Evolutionary conservation across 148 eudicot species (phyloP).

Genomic region (Chenopodium suecicum): DNA sequence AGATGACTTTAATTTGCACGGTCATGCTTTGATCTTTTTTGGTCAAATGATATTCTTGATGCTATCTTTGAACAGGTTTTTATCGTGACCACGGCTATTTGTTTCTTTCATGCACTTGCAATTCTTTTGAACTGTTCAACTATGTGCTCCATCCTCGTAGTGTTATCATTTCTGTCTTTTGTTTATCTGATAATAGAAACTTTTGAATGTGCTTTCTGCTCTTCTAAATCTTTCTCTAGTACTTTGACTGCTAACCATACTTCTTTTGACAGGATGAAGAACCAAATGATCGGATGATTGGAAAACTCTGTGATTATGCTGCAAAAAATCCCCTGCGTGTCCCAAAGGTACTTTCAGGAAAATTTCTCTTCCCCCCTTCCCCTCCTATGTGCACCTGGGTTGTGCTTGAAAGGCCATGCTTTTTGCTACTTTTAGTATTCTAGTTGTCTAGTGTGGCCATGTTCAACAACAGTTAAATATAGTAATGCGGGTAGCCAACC

Average conservation of each 20-base stretch:
- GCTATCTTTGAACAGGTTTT: background rate
- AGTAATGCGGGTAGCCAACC: background rate
- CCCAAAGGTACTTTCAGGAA: slow-evolving; percentile 63
- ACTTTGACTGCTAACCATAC: background rate
- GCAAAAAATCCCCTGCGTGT: slow-evolving; percentile 88
- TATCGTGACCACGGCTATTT: background rate
- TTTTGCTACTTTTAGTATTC: background rate
- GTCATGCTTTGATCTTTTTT: background rate
- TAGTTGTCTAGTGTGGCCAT: background rate
- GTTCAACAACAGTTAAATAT: background rate
- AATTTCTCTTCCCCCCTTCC: slow-evolving; percentile 9
- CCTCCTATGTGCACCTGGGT: slow-evolving; percentile 5
- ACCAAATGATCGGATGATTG: slow-evolving; percentile 86
- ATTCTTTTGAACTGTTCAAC: background rate
- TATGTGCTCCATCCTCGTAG: background rate
- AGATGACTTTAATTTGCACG: background rate
- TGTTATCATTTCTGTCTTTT: background rate
- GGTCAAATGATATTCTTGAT: background rate
- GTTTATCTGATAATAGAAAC: background rate
- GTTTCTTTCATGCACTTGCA: background rate
- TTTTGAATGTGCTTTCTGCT: background rate
- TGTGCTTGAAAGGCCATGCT: background rate
- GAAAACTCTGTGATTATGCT: slow-evolving; percentile 94
- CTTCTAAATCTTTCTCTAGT: background rate
- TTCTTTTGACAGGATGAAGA: slow-evolving; percentile 62